Percentiles rank a stretch among this genome's conserved stretches.
phyloP scores from a whole-genome alignment of 495 filamentous ascomycete species.

The Hypoxylon fuscum region DNA sequence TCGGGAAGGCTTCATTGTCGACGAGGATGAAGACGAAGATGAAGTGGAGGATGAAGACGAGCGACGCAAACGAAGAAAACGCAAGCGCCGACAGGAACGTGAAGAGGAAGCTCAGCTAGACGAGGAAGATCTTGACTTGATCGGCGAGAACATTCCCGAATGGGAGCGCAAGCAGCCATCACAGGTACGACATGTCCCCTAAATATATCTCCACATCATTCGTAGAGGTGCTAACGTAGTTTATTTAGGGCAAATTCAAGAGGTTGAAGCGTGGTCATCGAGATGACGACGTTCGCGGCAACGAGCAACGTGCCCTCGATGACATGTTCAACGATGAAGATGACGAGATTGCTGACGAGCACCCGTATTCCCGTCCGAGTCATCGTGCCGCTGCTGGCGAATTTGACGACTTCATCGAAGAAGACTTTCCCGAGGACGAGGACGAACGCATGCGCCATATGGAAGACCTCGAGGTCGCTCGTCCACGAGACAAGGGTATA shows the following conservation, averaged over 20 bases:
- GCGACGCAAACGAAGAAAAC: constrained; percentile 70
- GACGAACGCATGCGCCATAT: constrained; percentile 75
- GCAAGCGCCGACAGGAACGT: constrained; percentile 73
- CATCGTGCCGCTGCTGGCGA: constrained; percentile 75
- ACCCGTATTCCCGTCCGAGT: constrained; percentile 58
- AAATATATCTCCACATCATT: background rate
- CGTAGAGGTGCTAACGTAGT: too few species aligned
- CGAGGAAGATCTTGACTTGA: constrained; percentile 95
- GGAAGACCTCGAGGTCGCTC: constrained; percentile 87
- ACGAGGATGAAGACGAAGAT: constrained; percentile 84
- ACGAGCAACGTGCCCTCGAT: constrained; percentile 74
- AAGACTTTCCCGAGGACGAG: constrained; percentile 91
- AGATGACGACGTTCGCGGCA: constrained; percentile 69
- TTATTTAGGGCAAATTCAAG: constrained; percentile 85
- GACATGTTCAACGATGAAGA: constrained; percentile 98
- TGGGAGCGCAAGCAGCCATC: constrained; percentile 69
- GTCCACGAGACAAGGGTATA: constrained; percentile 72
- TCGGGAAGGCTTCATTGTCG: constrained; percentile 94
- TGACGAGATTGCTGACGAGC: constrained; percentile 71
- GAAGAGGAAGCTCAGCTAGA: constrained; percentile 91
- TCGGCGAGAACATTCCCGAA: constrained; percentile 78
- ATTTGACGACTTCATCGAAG: constrained; percentile 97
- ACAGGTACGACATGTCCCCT: constrained; percentile 59
- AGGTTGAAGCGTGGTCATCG: constrained; percentile 91
- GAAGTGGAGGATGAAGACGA: constrained; percentile 71